Conservation (phyloP, 1,284 basidiomycete species). For the Wolfiporia cocos region DNA sequence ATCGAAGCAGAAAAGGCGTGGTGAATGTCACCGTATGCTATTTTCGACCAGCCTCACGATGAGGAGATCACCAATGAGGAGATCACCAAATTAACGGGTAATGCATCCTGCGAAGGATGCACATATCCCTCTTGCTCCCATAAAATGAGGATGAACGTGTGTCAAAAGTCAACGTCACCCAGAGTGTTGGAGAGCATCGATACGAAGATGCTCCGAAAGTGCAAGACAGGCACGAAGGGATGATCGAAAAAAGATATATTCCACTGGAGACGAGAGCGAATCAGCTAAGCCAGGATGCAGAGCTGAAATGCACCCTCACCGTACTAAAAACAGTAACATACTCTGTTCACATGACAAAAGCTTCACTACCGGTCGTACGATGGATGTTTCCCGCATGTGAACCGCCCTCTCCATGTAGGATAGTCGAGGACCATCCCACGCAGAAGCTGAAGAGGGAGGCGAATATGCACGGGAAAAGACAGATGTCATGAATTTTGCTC, state of each 20-base stretch:
- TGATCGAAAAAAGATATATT: conserved; percentile 8
- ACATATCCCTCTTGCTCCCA: conserved; percentile 46
- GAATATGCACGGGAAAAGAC: conserved; percentile 35
- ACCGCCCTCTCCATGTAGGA: conserved; percentile 36
- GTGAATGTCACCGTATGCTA: conserved; percentile 13
- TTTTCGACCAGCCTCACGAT: conserved; percentile 13
- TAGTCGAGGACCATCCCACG: conserved; percentile 18
- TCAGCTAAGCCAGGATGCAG: too few relatives aligned
- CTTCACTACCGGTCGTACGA: too few relatives aligned
- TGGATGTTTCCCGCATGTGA: conserved; percentile 53
- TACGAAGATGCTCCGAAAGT: background rate
- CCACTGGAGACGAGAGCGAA: too few relatives aligned
- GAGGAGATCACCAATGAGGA: conserved; percentile 12
- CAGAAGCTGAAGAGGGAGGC: conserved; percentile 32
- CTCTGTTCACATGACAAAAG: too few relatives aligned
- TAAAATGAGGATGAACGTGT: conserved; percentile 88
- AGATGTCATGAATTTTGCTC: conserved; percentile 54
- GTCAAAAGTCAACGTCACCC: conserved; percentile 55
- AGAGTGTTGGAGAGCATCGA: conserved; percentile 79
- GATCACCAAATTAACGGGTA: conserved; percentile 16
- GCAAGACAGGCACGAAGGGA: too few relatives aligned
- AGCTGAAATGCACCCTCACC: too few relatives aligned
- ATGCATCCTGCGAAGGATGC: conserved; percentile 8
- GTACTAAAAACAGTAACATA: too few relatives aligned
- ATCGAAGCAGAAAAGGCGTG: background rate